These are phyloP conservation scores for Xylariaceae sp. DNA, from an alignment of 2,329 filamentous ascomycete species.

Conservation along the genomic window DNA sequence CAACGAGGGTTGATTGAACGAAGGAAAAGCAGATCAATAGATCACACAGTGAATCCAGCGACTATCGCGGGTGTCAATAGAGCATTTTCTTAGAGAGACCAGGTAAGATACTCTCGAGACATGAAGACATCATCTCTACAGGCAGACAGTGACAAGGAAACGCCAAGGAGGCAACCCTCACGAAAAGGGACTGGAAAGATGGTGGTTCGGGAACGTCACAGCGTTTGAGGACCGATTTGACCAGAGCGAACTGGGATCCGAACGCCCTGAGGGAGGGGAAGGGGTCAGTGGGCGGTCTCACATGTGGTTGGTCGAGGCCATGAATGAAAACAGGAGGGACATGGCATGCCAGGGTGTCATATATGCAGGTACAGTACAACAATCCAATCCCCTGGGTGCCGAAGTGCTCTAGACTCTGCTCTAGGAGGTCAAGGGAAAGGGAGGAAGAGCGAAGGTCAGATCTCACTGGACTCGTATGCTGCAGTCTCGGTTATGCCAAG, in stretches of 20 bases:
- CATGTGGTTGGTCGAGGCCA: not conserved
- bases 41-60: constrained; percentile 10
- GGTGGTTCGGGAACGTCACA: constrained; percentile 1
- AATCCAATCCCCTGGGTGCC: too few relatives aligned
- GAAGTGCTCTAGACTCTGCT: too few relatives aligned
- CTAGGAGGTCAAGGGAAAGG: too few relatives aligned
- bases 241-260: not conserved
- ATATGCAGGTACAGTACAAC: too few relatives aligned
- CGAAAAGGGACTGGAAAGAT: constrained; percentile 6
- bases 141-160: constrained; percentile 1
- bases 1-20: constrained; percentile 6
- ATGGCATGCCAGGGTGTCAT: too few relatives aligned
- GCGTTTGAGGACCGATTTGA: constrained; percentile 2
- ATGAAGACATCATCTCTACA: constrained; percentile 12
- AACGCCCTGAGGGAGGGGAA: not conserved
- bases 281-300: not conserved
- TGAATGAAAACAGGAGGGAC: too few relatives aligned
- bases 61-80: constrained; percentile 8
- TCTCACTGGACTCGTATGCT: too few relatives aligned
- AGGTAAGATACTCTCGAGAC: constrained; percentile 7
- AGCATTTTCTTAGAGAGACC: constrained; percentile 4
- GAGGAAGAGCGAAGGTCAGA: too few relatives aligned
- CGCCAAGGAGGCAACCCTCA: constrained; percentile 8
- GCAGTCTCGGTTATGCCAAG: too few relatives aligned
- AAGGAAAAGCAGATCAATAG: constrained; percentile 7